Evolutionary conservation across 805 yeast species (phyloP).

Genomic region (Myxozyma kluyveri): DNA sequence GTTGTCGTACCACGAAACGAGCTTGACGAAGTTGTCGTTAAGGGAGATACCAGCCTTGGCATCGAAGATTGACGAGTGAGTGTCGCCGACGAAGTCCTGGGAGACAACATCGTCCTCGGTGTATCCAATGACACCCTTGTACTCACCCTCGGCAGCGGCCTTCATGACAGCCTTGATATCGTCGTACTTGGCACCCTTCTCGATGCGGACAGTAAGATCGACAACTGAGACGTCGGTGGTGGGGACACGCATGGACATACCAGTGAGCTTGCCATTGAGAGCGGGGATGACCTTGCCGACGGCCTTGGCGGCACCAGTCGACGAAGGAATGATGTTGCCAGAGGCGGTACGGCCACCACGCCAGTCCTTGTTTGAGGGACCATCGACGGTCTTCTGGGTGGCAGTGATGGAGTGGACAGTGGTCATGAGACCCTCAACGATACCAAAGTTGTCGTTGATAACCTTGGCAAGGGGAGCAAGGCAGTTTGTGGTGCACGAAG

Average conservation of each 20-base stretch:
- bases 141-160: constrained; percentile 71
- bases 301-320: constrained; percentile 98
- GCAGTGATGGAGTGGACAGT: constrained; percentile 96
- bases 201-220: constrained; percentile 82
- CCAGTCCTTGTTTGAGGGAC: constrained; percentile 98
- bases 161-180: constrained; percentile 75
- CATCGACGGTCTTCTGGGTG: constrained; percentile 94
- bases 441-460: constrained; percentile 78
- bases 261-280: constrained; percentile 89
- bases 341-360: constrained; percentile 98
- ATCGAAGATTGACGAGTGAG: constrained; percentile 85
- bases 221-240: constrained; percentile 91
- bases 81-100: constrained; percentile 79
- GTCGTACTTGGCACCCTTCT: constrained; percentile 73
- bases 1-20: constrained; percentile 93
- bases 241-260: constrained; percentile 92
- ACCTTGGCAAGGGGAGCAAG: constrained; percentile 92
- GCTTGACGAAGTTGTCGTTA: constrained; percentile 85
- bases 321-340: constrained; percentile 91
- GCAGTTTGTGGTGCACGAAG: constrained; percentile 95
- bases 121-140: constrained; percentile 83
- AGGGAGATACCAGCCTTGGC: constrained; percentile 86
- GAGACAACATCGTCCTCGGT: constrained; percentile 92
- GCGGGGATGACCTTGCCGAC: constrained; percentile 93
- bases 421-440: constrained; percentile 92